A percentile compares a stretch with the other conserved stretches of the same genome.
phyloP scores from a whole-genome alignment of 352 stramenopile species.

The Pythium scleroteichum region DNA sequence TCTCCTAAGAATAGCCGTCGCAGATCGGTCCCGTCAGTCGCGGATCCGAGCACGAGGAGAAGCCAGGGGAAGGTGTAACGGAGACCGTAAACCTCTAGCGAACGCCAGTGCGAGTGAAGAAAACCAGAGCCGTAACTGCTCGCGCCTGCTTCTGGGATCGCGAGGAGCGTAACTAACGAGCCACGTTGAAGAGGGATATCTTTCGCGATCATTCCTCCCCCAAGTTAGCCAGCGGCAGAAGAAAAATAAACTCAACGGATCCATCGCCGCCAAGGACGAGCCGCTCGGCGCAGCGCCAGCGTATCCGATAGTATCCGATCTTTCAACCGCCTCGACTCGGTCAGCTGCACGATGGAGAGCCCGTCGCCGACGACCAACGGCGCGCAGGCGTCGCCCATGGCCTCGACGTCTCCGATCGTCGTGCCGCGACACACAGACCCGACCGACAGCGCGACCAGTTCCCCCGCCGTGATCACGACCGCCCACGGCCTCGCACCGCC shows the following conservation, averaged over 20 bases:
- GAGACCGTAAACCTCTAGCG: background rate
- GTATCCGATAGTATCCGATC: conserved; percentile 7
- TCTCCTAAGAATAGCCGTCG: conserved; percentile 16
- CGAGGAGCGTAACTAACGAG: conserved; percentile 21
- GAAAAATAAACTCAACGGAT: conserved; percentile 11
- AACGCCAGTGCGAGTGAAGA: conserved; percentile 7
- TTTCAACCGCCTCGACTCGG: background rate
- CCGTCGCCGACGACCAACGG: background rate
- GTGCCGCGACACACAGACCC: conserved; percentile 13
- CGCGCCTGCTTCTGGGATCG: conserved; percentile 22
- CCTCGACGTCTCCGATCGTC: conserved; percentile 14
- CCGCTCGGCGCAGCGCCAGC: background rate
- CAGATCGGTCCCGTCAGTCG: conserved; percentile 22
- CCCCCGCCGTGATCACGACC: conserved; percentile 14
- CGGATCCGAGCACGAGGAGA: conserved; percentile 12
- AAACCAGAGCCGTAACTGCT: conserved; percentile 20
- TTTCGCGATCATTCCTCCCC: conserved; percentile 22
- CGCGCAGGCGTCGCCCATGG: background rate
- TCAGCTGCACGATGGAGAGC: conserved; percentile 4
- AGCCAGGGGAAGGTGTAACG: conserved; percentile 13
- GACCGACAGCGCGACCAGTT: conserved; percentile 10
- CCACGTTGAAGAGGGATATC: conserved; percentile 31
- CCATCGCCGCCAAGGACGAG: conserved; percentile 3
- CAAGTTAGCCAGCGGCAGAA: conserved; percentile 17
- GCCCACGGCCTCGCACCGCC: conserved; percentile 2